Conservation (phyloP, 73 alveolate genomes). For the Stentor roeselii region DNA sequence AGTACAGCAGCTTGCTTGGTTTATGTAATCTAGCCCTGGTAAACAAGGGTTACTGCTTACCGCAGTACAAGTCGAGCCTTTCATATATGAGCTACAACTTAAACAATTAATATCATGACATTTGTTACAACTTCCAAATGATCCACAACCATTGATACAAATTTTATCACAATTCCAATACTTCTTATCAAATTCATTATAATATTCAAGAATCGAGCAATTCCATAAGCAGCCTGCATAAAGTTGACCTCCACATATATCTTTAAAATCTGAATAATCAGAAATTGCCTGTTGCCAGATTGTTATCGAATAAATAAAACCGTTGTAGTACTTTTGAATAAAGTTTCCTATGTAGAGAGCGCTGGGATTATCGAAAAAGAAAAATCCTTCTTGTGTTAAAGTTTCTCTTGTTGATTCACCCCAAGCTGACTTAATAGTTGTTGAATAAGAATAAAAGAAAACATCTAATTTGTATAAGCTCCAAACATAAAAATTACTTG, state of each 20-base stretch:
- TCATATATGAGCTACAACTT: neutral
- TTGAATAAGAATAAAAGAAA: neutral
- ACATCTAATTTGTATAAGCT: neutral
- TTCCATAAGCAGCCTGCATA: neutral
- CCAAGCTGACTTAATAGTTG: neutral
- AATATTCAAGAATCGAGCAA: no score
- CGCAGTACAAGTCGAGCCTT: neutral
- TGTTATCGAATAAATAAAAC: neutral
- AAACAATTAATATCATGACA: neutral
- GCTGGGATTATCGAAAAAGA: neutral
- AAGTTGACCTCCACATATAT: neutral
- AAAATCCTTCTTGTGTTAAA: neutral
- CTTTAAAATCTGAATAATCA: neutral
- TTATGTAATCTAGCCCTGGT: neutral
- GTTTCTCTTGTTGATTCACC: neutral
- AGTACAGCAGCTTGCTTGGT: neutral
- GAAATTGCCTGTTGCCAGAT: neutral
- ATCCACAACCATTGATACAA: neutral
- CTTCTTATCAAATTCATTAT: neutral
- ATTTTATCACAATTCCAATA: neutral
- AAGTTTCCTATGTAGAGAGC: neutral
- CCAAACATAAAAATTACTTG: neutral
- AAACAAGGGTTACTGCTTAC: neutral
- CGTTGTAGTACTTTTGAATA: neutral
- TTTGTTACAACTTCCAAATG: neutral